These are phyloP conservation scores for Petunia hybrid DNA, from an alignment of 305 asterid species.

Conservation along the genomic window DNA sequence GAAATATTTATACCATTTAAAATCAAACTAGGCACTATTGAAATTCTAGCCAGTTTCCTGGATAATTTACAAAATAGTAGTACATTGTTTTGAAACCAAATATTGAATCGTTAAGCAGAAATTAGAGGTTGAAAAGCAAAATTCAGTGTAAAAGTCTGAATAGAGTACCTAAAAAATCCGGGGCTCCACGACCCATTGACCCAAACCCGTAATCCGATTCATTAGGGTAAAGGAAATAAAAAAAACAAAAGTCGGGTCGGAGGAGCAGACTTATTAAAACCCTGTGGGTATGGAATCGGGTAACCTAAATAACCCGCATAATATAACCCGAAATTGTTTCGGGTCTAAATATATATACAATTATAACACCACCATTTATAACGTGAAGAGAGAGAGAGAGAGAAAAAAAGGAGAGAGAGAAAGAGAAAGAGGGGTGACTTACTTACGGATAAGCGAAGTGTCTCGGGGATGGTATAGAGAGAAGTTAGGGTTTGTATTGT, in stretches of 20 bases:
- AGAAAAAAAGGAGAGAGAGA: conserved; percentile 33
- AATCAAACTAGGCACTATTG: not conserved
- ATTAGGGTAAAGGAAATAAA: not conserved
- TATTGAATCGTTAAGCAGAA: not conserved
- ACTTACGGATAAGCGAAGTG: conserved; percentile 4
- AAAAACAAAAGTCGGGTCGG: conserved; percentile 22
- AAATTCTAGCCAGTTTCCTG: not conserved
- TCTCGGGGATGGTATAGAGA: not conserved
- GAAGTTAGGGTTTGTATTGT: conserved; percentile 39
- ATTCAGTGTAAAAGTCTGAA: not conserved
- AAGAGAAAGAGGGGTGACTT: conserved; percentile 28
- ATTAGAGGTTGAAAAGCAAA: not conserved
- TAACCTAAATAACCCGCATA: conserved; percentile 40
- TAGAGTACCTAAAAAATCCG: not conserved
- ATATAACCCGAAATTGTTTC: conserved; percentile 27
- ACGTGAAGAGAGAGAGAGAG: conserved; percentile 33
- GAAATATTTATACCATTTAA: not conserved
- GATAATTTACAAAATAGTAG: not conserved
- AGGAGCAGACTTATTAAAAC: conserved; percentile 26
- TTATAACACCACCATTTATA: conserved; percentile 16
- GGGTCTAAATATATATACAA: conserved; percentile 33
- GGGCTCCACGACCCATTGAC: not conserved
- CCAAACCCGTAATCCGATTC: conserved; percentile 25
- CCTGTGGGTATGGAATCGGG: conserved; percentile 37
- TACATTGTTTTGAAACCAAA: not conserved